Percentiles rank a stretch among this genome's conserved stretches.
Conservation (phyloP, 2,329 filamentous ascomycete species). For the Fonsecaea nubica region DNA sequence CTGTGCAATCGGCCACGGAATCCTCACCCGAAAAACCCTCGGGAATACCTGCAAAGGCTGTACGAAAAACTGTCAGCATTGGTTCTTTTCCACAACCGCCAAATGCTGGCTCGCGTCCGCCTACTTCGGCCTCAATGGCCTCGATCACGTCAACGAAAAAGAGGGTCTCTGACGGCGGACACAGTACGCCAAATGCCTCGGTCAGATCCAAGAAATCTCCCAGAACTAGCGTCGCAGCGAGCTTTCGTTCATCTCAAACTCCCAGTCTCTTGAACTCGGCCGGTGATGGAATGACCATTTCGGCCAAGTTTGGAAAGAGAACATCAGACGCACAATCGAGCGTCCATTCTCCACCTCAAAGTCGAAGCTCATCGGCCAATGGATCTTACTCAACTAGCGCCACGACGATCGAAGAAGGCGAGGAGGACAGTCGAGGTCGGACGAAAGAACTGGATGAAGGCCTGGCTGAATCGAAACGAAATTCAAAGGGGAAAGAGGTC, state of each 20-base stretch:
- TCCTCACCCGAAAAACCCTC: slow-evolving; percentile 54
- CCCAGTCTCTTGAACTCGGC: slow-evolving; percentile 81
- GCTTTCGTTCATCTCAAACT: slow-evolving; percentile 59
- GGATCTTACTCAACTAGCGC: slow-evolving; percentile 90
- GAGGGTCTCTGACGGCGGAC: slow-evolving; percentile 55
- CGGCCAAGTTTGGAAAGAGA: slow-evolving; percentile 65
- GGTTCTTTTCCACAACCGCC: slow-evolving; percentile 93
- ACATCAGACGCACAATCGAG: slow-evolving; percentile 78
- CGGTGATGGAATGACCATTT: slow-evolving; percentile 76
- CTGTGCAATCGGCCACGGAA: slow-evolving; percentile 59
- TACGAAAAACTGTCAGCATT: slow-evolving; percentile 90
- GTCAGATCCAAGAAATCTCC: slow-evolving; percentile 62
- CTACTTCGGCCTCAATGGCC: slow-evolving; percentile 61
- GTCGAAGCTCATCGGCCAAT: slow-evolving; percentile 88
- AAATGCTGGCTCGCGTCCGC: slow-evolving; percentile 66
- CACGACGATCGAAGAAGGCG: slow-evolving; percentile 83
- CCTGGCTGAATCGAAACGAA: slow-evolving; percentile 43
- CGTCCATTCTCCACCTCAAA: slow-evolving; percentile 82
- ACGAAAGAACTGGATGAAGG: slow-evolving; percentile 43
- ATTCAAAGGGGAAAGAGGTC: slow-evolving; percentile 64
- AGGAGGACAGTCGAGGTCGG: slow-evolving; percentile 58
- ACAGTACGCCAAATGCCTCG: slow-evolving; percentile 43
- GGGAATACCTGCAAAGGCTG: slow-evolving; percentile 62
- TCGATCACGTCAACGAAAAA: slow-evolving; percentile 45
- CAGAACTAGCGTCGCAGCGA: slow-evolving; percentile 61